Conservation (phyloP, 148 eudicot genomes). For the Spergularia bocconei region DNA sequence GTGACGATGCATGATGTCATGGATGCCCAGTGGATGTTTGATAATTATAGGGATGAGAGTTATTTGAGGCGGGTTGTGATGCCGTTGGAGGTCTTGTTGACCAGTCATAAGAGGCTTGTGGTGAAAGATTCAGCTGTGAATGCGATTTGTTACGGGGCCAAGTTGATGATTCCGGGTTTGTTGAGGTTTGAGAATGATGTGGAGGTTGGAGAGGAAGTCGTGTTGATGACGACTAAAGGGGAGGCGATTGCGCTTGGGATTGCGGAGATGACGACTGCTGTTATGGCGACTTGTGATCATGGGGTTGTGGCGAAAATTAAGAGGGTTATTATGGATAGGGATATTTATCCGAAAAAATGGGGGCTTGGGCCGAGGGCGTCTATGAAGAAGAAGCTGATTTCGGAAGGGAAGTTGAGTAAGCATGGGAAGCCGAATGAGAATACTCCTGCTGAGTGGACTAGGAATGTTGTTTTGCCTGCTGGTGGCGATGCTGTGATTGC, state of each 20-base stretch:
- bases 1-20: slow-evolving; percentile 94
- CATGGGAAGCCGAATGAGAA: slow-evolving; percentile 73
- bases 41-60: slow-evolving; percentile 83
- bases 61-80: slow-evolving; percentile 81
- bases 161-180: slow-evolving; percentile 93
- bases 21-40: slow-evolving; percentile 92
- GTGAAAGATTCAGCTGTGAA: slow-evolving; percentile 94
- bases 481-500: slow-evolving; percentile 81
- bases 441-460: slow-evolving; percentile 83
- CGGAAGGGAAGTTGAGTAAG: slow-evolving; percentile 84
- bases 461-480: slow-evolving; percentile 76
- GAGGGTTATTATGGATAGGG: slow-evolving; percentile 98
- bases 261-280: slow-evolving; percentile 97
- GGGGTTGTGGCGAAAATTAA: slow-evolving; percentile 94
- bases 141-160: slow-evolving; percentile 92
- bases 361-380: slow-evolving; percentile 91
- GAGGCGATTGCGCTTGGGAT: slow-evolving; percentile 94
- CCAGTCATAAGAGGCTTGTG: slow-evolving; percentile 90
- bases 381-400: slow-evolving; percentile 84
- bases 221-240: slow-evolving; percentile 89
- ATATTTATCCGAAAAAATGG: slow-evolving; percentile 98
- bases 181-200: slow-evolving; percentile 94
- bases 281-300: slow-evolving; percentile 98
- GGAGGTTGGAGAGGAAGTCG: slow-evolving; percentile 87
- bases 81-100: slow-evolving; percentile 83